Conservation (phyloP, 805 yeast species). For the Debaryomyces hansenii region DNA sequence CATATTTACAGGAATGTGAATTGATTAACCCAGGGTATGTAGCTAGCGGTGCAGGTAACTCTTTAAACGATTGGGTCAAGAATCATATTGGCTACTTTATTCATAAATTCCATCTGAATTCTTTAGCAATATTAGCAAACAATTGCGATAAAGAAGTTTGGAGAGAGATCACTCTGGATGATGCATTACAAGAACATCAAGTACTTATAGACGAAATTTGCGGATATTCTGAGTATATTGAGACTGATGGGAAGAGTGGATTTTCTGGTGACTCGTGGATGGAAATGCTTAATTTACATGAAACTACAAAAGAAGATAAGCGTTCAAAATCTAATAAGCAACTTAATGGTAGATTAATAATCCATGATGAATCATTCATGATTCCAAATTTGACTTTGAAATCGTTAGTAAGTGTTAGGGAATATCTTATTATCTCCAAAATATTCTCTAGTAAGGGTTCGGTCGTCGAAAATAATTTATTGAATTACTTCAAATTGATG, state of each 20-base stretch:
- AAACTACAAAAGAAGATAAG: slow-evolving; percentile 5
- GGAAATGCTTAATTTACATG: slow-evolving; percentile 22
- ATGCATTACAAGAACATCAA: slow-evolving; percentile 30
- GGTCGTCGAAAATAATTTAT: slow-evolving; percentile 42
- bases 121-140: slow-evolving; percentile 45
- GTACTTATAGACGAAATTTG: slow-evolving; percentile 20
- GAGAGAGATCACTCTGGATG: slow-evolving; percentile 67
- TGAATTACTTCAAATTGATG: slow-evolving; percentile 44
- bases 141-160: slow-evolving; percentile 71
- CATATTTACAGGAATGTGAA: slow-evolving; percentile 83
- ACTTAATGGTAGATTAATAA: slow-evolving; percentile 4
- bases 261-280: slow-evolving; percentile 30
- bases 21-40: slow-evolving; percentile 68
- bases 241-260: slow-evolving; percentile 17
- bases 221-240: slow-evolving; percentile 23
- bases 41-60: slow-evolving; percentile 47
- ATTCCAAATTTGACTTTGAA: slow-evolving; percentile 29
- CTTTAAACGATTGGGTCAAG: slow-evolving; percentile 64
- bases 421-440: slow-evolving; percentile 55
- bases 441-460: slow-evolving; percentile 51
- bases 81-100: slow-evolving; percentile 64
- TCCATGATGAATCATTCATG: slow-evolving; percentile 23
- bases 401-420: slow-evolving; percentile 36
- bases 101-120: slow-evolving; percentile 52
- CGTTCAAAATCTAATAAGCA: neutral